phyloP scores from a whole-genome alignment of 2,329 filamentous ascomycete species.

The Paracoccidioides brasiliensis region DNA sequence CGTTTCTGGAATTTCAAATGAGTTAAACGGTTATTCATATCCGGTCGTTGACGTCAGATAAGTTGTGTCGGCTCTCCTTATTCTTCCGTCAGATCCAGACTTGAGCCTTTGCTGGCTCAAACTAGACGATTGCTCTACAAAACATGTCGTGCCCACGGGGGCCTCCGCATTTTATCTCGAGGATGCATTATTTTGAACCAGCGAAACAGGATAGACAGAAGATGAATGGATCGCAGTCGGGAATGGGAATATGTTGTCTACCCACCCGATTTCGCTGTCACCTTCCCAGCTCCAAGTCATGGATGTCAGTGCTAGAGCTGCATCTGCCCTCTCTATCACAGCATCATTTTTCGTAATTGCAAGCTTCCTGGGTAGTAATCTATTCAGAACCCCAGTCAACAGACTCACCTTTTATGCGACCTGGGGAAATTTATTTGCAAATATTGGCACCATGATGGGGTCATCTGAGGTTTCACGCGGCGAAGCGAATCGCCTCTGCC shows the following conservation, averaged over 20 bases:
- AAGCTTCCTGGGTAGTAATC: conserved; percentile 10
- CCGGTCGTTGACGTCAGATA: too few species aligned
- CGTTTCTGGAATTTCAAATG: too few species aligned
- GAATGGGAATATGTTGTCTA: neutral
- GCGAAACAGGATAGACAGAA: neutral
- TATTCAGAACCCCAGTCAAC: conserved; percentile 45
- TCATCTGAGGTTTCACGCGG: conserved; percentile 42
- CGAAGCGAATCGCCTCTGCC: conserved; percentile 48
- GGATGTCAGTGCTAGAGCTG: conserved; percentile 11
- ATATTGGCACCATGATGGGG: conserved; percentile 63
- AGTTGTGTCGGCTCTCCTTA: neutral
- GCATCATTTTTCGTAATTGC: conserved; percentile 13
- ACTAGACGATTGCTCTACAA: neutral
- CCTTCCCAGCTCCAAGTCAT: neutral
- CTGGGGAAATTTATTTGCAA: conserved; percentile 66
- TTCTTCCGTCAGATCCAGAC: neutral
- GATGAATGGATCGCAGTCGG: neutral
- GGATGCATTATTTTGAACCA: neutral
- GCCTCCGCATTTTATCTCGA: neutral
- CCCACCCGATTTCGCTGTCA: neutral
- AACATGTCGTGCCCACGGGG: neutral
- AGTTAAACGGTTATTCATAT: too few species aligned
- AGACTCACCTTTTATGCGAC: conserved; percentile 72
- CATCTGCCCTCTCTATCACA: conserved; percentile 13
- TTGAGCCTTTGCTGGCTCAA: neutral